Evolutionary conservation across 768 basidiomycete species (phyloP).

Genomic region (Atractiella rhizophila): DNA sequence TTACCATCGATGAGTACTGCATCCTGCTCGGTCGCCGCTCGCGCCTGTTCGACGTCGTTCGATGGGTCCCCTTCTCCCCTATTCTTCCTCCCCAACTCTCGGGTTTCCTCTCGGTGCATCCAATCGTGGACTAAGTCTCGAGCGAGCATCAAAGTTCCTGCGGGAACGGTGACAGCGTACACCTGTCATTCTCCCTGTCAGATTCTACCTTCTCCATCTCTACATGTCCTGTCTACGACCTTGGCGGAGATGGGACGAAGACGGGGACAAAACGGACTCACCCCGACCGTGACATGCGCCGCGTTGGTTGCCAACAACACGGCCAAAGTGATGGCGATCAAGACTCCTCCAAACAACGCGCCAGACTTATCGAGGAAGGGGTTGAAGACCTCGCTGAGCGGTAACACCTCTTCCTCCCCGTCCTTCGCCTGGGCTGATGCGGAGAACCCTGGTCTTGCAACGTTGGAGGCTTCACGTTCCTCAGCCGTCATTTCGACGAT

Average conservation of each 20-base stretch:
- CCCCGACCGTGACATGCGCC: constrained; percentile 14
- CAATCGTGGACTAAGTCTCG: constrained; percentile 32
- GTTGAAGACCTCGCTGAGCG: constrained; percentile 31
- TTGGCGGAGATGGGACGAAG: too few relatives aligned
- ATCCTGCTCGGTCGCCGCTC: too few relatives aligned
- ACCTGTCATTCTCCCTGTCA: constrained; percentile 34
- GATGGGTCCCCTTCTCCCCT: not conserved
- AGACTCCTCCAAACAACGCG: constrained; percentile 42
- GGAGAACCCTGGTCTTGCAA: too few relatives aligned
- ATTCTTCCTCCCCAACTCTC: not conserved
- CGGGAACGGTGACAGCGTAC: constrained; percentile 62
- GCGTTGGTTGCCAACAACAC: constrained; percentile 49
- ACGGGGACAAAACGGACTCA: too few relatives aligned
- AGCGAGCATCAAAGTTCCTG: constrained; percentile 42
- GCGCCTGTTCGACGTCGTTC: not conserved
- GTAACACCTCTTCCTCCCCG: too few relatives aligned
- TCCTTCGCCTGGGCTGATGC: too few relatives aligned
- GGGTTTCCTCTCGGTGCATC: too few relatives aligned
- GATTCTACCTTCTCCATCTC: too few relatives aligned
- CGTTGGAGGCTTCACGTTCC: too few relatives aligned
- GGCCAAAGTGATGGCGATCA: constrained; percentile 43
- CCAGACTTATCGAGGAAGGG: constrained; percentile 43
- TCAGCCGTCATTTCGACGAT: too few relatives aligned
- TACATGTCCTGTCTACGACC: too few relatives aligned
- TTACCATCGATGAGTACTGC: too few relatives aligned